Percentiles rank a stretch among this genome's conserved stretches.
phyloP scores from a whole-genome alignment of 305 asterid genomes.

The Fraxinus sp. region DNA sequence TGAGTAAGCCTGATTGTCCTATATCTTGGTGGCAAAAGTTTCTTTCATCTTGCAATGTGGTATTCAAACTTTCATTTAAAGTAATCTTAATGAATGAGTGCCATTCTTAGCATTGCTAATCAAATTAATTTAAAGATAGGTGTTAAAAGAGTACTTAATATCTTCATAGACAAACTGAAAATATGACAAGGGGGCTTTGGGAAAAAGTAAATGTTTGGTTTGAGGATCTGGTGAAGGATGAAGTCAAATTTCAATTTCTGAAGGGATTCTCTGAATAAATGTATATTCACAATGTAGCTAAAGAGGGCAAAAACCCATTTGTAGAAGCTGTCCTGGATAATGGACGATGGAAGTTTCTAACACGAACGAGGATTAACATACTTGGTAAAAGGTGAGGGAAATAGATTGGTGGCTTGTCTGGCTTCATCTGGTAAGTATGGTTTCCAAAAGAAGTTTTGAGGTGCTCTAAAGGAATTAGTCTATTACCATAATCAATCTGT shows the following conservation, averaged over 20 bases:
- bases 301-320: background rate
- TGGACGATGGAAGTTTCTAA: background rate
- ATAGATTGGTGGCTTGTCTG: background rate
- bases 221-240: constrained; percentile 47
- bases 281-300: background rate
- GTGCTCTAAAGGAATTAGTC: background rate
- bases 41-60: background rate
- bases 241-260: background rate
- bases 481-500: background rate
- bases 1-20: background rate
- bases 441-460: background rate
- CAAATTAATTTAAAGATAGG: background rate
- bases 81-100: background rate
- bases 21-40: background rate
- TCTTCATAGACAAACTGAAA: background rate
- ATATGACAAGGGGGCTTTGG: constrained; percentile 8
- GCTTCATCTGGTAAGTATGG: background rate
- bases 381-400: background rate
- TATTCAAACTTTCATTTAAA: background rate
- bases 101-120: background rate
- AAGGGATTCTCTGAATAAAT: background rate
- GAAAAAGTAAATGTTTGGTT: constrained; percentile 42
- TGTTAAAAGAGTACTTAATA: background rate
- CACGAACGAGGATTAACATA: background rate
- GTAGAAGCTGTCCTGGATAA: background rate